Evolutionary conservation across 768 basidiomycete species (phyloP).

Genomic region (Rhizopogon vulgaris): DNA sequence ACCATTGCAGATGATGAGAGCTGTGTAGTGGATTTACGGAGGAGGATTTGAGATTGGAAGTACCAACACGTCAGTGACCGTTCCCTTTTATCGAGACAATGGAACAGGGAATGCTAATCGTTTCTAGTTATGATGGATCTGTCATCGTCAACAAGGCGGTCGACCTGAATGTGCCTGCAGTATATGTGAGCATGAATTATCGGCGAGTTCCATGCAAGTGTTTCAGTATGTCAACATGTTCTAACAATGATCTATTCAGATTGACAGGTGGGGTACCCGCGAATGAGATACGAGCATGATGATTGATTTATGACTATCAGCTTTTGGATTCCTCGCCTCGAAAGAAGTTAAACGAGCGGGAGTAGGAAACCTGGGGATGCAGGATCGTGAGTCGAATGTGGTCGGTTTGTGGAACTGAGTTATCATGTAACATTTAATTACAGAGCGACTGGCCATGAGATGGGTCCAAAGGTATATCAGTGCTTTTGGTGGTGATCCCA

Average conservation of each 20-base stretch:
- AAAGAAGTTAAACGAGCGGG: slow-evolving; percentile 15
- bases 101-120: neutral
- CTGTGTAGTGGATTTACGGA: slow-evolving; percentile 27
- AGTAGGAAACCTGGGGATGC: slow-evolving; percentile 42
- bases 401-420: neutral
- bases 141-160: slow-evolving; percentile 28
- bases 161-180: slow-evolving; percentile 23
- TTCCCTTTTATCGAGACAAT: neutral
- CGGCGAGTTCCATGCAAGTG: slow-evolving; percentile 21
- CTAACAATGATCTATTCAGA: slow-evolving; percentile 1
- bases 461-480: slow-evolving; percentile 59
- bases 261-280: slow-evolving; percentile 4
- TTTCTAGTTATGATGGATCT: slow-evolving; percentile 9
- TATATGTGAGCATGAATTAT: slow-evolving; percentile 37
- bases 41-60: slow-evolving; percentile 30
- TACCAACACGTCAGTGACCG: slow-evolving; percentile 5
- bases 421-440: neutral
- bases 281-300: neutral
- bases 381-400: slow-evolving; percentile 44
- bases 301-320: neutral
- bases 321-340: too few relatives aligned
- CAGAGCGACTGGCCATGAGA: slow-evolving; percentile 33
- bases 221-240: neutral
- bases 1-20: too few relatives aligned
- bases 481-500: slow-evolving; percentile 51